A percentile compares a stretch with the other conserved stretches of the same genome.
These are phyloP conservation scores for Ilyonectria destructans DNA, from an alignment of 2,329 filamentous ascomycete species.

Conservation along the genomic window DNA sequence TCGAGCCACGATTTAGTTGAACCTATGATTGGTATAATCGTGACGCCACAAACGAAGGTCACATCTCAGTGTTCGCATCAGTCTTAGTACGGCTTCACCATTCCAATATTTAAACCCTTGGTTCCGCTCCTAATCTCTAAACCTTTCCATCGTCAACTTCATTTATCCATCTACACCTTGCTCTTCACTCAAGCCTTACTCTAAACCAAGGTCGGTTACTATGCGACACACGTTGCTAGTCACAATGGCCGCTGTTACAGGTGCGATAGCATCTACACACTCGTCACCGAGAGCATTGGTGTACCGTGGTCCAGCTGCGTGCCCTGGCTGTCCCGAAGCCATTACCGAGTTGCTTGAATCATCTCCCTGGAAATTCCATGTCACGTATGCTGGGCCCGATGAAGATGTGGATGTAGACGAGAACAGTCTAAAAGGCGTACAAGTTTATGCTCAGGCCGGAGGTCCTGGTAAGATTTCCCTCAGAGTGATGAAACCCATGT, in stretches of 20 bases:
- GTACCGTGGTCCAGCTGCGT: conserved; percentile 42
- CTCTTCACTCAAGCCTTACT: not conserved
- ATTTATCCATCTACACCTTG: not conserved
- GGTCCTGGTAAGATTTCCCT: conserved; percentile 29
- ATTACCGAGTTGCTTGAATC: conserved; percentile 40
- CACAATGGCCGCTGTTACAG: not conserved
- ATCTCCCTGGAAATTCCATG: conserved; percentile 39
- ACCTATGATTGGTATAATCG: not conserved
- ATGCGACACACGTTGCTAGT: not conserved
- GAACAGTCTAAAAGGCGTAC: conserved; percentile 26
- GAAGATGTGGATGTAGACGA: conserved; percentile 37
- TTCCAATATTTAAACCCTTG: not conserved
- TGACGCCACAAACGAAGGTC: not conserved
- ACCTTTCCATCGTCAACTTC: not conserved
- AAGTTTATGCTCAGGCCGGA: conserved; percentile 41
- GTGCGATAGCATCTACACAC: not conserved
- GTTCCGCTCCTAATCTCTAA: not conserved
- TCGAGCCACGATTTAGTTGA: not conserved
- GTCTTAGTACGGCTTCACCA: not conserved
- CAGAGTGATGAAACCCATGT: not conserved
- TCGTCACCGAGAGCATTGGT: conserved; percentile 37
- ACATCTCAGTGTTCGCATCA: not conserved
- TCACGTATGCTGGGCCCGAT: conserved; percentile 39
- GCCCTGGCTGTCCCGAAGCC: conserved; percentile 38
- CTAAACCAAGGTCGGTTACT: not conserved